phyloP scores from a whole-genome alignment of 148 eudicot genomes.

The Cornus florida region DNA sequence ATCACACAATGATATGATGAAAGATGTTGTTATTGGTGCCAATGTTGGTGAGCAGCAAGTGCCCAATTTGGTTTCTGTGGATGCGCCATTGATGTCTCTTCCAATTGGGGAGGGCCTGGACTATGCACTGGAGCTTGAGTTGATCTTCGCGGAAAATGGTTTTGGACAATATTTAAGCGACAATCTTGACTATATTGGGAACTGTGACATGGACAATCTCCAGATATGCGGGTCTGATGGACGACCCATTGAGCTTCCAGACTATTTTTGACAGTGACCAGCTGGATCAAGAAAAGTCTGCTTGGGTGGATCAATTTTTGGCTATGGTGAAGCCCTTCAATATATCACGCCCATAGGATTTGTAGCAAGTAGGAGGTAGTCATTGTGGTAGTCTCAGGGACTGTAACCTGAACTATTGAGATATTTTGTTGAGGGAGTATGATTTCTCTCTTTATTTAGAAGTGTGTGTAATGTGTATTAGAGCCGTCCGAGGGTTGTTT shows the following conservation, averaged over 20 bases:
- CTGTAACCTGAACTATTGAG: background rate
- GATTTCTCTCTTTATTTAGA: too few relatives aligned
- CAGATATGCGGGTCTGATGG: conserved; percentile 37
- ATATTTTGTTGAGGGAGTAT: too few relatives aligned
- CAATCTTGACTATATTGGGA: conserved; percentile 34
- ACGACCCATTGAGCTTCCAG: conserved; percentile 52
- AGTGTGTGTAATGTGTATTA: conserved; percentile 3
- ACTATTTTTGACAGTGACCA: conserved; percentile 44
- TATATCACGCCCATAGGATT: conserved; percentile 23
- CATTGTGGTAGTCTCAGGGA: conserved; percentile 18
- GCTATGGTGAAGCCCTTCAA: conserved; percentile 59
- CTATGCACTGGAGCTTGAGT: conserved; percentile 41
- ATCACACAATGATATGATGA: background rate
- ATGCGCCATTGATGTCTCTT: conserved; percentile 12
- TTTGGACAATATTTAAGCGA: conserved; percentile 8
- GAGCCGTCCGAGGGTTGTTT: conserved; percentile 59
- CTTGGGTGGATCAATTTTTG: conserved; percentile 38
- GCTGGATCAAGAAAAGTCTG: conserved; percentile 16
- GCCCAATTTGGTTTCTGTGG: background rate
- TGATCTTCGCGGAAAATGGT: too few relatives aligned
- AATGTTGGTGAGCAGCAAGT: too few relatives aligned
- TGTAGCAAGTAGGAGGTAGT: conserved; percentile 57
- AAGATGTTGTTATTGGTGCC: background rate
- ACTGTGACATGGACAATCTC: conserved; percentile 35
- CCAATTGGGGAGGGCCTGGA: conserved; percentile 48